Conservation (phyloP, 352 stramenopile genomes). For the Pythium vanterpoolii region DNA sequence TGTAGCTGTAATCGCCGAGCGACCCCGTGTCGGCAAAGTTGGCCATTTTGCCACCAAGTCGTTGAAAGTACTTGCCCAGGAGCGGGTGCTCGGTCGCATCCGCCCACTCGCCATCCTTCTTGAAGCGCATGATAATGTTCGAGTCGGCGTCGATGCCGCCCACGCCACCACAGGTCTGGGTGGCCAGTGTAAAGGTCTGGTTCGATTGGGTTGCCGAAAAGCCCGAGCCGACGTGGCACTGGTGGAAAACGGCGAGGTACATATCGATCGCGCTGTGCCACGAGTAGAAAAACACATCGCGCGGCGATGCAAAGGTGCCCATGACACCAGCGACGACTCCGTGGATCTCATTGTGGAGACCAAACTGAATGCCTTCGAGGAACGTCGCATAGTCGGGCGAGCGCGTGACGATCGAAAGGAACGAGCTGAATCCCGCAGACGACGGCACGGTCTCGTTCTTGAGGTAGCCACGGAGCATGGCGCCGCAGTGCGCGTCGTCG, state of each 20-base stretch:
- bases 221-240: constrained; percentile 53
- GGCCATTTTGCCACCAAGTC: constrained; percentile 50
- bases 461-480: constrained; percentile 44
- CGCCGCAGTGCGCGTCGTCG: constrained; percentile 31
- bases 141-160: constrained; percentile 33
- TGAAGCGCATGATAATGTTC: constrained; percentile 38
- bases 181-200: constrained; percentile 38
- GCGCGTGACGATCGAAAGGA: constrained; percentile 48
- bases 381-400: constrained; percentile 58
- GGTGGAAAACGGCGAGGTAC: constrained; percentile 60
- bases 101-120: constrained; percentile 38
- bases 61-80: constrained; percentile 60
- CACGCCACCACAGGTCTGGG: constrained; percentile 43
- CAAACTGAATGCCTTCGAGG: constrained; percentile 54
- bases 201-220: constrained; percentile 32
- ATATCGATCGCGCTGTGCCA: constrained; percentile 68
- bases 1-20: constrained; percentile 73
- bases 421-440: constrained; percentile 44
- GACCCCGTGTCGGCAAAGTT: constrained; percentile 58
- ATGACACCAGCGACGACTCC: constrained; percentile 53
- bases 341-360: constrained; percentile 61
- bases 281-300: constrained; percentile 68
- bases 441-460: constrained; percentile 33
- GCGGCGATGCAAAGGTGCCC: constrained; percentile 41
- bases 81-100: constrained; percentile 57